Base-by-base conservation (phyloP, 1,284 basidiomycete species). In the Naganishia sp. region DNA sequence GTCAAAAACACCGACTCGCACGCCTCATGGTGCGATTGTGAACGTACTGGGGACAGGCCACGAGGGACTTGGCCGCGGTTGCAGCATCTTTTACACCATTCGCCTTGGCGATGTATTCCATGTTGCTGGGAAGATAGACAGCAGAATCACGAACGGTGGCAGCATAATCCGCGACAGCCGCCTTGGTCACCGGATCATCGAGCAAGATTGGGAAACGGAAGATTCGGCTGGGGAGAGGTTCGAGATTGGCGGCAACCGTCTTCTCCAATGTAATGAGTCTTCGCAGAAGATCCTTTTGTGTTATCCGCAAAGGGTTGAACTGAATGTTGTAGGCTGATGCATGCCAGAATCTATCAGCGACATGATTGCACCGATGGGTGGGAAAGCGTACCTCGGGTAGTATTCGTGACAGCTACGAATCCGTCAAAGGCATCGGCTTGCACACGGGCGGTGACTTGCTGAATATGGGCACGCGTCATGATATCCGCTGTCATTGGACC, bases 81-180 rank as follows among this genome's bases (percentile, higher is more conserved):
- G 69, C 69, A 45, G 81, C 81, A 21, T 81, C 82, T 7, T 77
- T 72, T 11, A 88, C 74, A 0, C 87, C 87, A 69, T 88, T 89
- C 47, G 87, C 87, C 51, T 77, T 80, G 0, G 87, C 86, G 1
- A 89, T 81, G 70, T 89, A 89, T 50, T 86, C 84, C 49, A 87
- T 76, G 71, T 89, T 89, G 73, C 84, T 86, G 0, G 87, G 88
- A 0, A 90, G 77, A 72, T 89, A 89, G 1, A 85, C 84, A 0
- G 88, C 87, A 60, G 83, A 83, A 60, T 83, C 79, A 15, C 87
- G 78, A 0, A 80, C 83, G 0, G 83, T 83, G 4, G 76, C 77
- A 83, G 85, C 87, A 72, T 89, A 89, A 39, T 83, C 80, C 42
- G 82, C 73, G 28, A 88, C 77, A 5, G 87, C 85, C 11, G 85